phyloP scores from a whole-genome alignment of 164 flowering plant species.

The Annona cherimola region DNA sequence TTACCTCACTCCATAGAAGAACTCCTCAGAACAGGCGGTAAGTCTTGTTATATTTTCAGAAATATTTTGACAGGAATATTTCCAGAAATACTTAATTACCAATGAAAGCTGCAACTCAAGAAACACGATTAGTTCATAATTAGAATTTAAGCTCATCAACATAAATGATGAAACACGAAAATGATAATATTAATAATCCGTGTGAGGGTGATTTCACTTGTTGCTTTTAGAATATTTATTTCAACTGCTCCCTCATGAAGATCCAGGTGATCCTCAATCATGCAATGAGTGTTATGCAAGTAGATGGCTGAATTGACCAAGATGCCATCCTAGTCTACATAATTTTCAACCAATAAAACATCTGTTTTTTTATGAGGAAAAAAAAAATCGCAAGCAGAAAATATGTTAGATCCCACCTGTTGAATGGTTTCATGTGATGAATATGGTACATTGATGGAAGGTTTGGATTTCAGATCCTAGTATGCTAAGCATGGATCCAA shows the following conservation, averaged over 20 bases:
- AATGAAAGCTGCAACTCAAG: slow-evolving; percentile 15
- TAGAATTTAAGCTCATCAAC: neutral
- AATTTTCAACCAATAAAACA: too few species aligned
- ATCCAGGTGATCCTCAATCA: neutral
- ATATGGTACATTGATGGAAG: neutral
- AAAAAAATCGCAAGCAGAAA: neutral
- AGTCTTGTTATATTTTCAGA: slow-evolving; percentile 24
- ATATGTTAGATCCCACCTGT: neutral
- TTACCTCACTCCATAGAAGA: slow-evolving; percentile 80
- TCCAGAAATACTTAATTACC: slow-evolving; percentile 5
- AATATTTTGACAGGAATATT: neutral
- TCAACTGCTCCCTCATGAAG: neutral
- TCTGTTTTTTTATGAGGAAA: too few species aligned
- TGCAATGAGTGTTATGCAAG: neutral
- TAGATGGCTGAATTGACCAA: neutral
- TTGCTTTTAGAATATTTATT: too few species aligned
- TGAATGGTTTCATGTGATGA: neutral
- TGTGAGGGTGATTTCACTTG: neutral
- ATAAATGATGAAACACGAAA: neutral
- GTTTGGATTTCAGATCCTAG: neutral
- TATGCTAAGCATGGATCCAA: neutral
- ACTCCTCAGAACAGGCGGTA: slow-evolving; percentile 68
- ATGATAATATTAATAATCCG: neutral
- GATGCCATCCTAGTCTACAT: neutral
- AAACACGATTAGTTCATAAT: neutral